A percentile compares a stretch with the other conserved stretches of the same genome.
Evolutionary conservation across 202 grass and related monocot genomes (phyloP).

Genomic region (Panicum virgatum): DNA sequence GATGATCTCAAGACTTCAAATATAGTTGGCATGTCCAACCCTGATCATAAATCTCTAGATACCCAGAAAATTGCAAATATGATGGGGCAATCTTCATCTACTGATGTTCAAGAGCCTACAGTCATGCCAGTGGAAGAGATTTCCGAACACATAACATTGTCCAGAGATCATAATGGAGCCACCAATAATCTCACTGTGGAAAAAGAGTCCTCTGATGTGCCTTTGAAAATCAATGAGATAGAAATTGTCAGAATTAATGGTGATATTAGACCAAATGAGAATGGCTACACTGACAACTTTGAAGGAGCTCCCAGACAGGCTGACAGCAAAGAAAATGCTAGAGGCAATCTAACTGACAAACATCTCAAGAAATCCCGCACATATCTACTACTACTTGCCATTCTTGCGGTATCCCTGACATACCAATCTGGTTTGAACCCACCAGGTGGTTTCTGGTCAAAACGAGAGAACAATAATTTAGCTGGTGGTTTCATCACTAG

Average conservation of each 20-base stretch:
- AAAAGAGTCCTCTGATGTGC: not conserved
- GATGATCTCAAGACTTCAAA: not conserved
- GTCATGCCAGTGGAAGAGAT: no score
- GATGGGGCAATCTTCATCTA: not conserved
- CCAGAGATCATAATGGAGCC: not conserved
- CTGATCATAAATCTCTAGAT: not conserved
- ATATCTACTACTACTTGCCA: constrained; percentile 42
- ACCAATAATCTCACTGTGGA: not conserved
- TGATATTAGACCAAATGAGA: not conserved
- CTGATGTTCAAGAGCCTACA: not conserved
- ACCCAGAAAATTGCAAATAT: not conserved
- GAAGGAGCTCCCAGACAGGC: not conserved
- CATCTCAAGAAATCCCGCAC: constrained; percentile 39
- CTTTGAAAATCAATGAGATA: not conserved
- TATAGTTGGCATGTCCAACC: not conserved
- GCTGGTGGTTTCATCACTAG: constrained; percentile 3
- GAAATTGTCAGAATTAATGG: not conserved
- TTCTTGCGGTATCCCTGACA: constrained; percentile 48
- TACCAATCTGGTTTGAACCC: constrained; percentile 55
- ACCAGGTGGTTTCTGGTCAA: constrained; percentile 53
- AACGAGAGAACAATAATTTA: not conserved
- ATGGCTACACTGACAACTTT: not conserved
- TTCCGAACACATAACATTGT: not conserved
- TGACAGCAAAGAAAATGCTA: not conserved
- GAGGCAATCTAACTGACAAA: not conserved